A percentile compares a stretch with the other conserved stretches of the same genome.
Conservation (phyloP, 2,329 filamentous ascomycete species). For the Incumbomyces lentus region DNA sequence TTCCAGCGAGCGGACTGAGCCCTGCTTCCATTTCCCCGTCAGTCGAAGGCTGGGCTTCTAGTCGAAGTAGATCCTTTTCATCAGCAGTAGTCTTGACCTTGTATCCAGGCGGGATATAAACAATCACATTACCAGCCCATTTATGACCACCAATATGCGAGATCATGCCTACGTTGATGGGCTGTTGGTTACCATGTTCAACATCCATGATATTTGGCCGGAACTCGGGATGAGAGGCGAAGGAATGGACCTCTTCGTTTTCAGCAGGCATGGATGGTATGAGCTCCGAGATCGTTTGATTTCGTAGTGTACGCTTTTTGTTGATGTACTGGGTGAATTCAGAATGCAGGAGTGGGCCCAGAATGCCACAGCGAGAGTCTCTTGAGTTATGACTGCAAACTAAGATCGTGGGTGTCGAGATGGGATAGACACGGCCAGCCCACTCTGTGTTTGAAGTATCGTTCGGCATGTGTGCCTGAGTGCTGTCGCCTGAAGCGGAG, state of each 20-base stretch:
- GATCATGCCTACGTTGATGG: slow-evolving; percentile 38
- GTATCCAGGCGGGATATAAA: slow-evolving; percentile 48
- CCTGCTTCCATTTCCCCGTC: background rate
- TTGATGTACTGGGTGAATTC: slow-evolving; percentile 50
- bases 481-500: slow-evolving; percentile 43
- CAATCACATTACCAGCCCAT: slow-evolving; percentile 80
- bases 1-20: slow-evolving; percentile 17
- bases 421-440: slow-evolving; percentile 2
- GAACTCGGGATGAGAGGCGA: slow-evolving; percentile 5
- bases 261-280: background rate
- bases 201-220: slow-evolving; percentile 22
- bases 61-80: slow-evolving; percentile 14
- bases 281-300: background rate
- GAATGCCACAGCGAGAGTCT: slow-evolving; percentile 70
- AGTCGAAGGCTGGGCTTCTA: slow-evolving; percentile 16
- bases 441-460: slow-evolving; percentile 43
- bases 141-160: slow-evolving; percentile 90
- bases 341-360: slow-evolving; percentile 60
- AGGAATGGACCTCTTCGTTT: slow-evolving; percentile 9
- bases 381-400: slow-evolving; percentile 80
- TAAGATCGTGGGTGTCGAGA: slow-evolving; percentile 46
- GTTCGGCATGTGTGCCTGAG: slow-evolving; percentile 41
- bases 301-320: slow-evolving; percentile 1
- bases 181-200: slow-evolving; percentile 4
- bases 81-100: background rate